Percentiles rank a stretch among this genome's conserved stretches.
Conservation (phyloP, 2,329 filamentous ascomycete genomes). For the Penicillium occitanis region DNA sequence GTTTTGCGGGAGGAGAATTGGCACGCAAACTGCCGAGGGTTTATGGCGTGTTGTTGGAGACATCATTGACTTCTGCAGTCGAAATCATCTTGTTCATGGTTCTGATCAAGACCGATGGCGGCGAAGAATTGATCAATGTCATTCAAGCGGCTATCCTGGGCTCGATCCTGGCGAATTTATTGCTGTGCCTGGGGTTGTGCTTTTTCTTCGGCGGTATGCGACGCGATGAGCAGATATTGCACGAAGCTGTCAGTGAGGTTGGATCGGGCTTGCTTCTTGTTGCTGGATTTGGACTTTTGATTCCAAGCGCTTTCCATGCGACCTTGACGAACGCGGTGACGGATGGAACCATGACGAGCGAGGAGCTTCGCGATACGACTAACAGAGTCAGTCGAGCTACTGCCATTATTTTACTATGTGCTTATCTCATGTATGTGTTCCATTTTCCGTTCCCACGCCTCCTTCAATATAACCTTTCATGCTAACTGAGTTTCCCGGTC, state of each 20-base stretch:
- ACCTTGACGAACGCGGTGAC: conserved; percentile 45
- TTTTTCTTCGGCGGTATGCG: conserved; percentile 74
- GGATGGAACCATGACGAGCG: conserved; percentile 27
- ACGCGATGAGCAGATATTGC: conserved; percentile 67
- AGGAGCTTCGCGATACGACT: conserved; percentile 53
- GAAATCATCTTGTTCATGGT: conserved; percentile 84
- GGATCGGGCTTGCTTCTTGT: conserved; percentile 75
- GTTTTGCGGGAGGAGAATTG: conserved; percentile 71
- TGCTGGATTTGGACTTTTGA: conserved; percentile 59
- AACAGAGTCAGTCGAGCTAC: conserved; percentile 69
- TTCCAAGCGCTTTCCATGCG: conserved; percentile 49
- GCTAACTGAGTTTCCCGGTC: not conserved
- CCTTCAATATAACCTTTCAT: not conserved
- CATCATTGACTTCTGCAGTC: conserved; percentile 68
- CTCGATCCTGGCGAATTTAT: conserved; percentile 76
- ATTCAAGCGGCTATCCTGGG: conserved; percentile 66
- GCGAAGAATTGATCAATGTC: conserved; percentile 53
- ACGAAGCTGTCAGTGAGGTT: conserved; percentile 73
- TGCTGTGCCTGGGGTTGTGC: conserved; percentile 76
- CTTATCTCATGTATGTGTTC: conserved; percentile 59
- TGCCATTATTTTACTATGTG: conserved; percentile 67
- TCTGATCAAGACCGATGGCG: conserved; percentile 58
- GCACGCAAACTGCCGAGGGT: conserved; percentile 75
- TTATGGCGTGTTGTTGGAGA: conserved; percentile 52
- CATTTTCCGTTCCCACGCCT: not conserved